Evolutionary conservation across 495 filamentous ascomycete genomes (phyloP).

Genomic region (Xylaria castorea): DNA sequence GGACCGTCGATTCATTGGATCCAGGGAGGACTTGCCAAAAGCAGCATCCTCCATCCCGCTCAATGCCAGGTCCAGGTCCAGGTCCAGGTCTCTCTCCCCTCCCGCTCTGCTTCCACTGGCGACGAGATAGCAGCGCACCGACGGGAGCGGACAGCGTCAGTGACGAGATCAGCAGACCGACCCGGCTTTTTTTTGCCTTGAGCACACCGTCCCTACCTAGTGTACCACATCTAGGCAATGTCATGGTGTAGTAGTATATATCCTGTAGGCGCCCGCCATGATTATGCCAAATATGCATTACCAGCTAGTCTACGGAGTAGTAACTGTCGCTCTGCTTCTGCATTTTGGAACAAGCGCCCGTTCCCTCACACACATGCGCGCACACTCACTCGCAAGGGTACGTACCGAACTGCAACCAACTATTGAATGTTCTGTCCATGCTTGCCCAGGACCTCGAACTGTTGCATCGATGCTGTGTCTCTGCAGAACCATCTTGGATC

Average conservation of each 20-base stretch:
- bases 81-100: background rate
- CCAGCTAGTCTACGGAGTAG: conserved; percentile 12
- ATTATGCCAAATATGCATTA: conserved; percentile 18
- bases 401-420: conserved; percentile 11
- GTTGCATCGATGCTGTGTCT: conserved; percentile 25
- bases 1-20: conserved; percentile 14
- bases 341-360: conserved; percentile 24
- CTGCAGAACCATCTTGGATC: conserved; percentile 10
- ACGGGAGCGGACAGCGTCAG: conserved; percentile 18
- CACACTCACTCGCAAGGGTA: conserved; percentile 21
- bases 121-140: background rate
- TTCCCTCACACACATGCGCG: conserved; percentile 10
- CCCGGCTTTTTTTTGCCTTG: conserved; percentile 6
- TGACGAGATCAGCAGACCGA: conserved; percentile 1
- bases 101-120: background rate
- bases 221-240: background rate
- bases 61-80: conserved; percentile 3
- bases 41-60: conserved; percentile 9
- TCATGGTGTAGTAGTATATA: conserved; percentile 6
- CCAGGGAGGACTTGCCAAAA: conserved; percentile 23
- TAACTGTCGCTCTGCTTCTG: conserved; percentile 12
- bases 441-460: conserved; percentile 2
- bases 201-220: conserved; percentile 7
- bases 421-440: conserved; percentile 8
- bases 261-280: conserved; percentile 25